Conservation (phyloP, 2,329 filamentous ascomycete species). For the Coleophoma cylindrospora region DNA sequence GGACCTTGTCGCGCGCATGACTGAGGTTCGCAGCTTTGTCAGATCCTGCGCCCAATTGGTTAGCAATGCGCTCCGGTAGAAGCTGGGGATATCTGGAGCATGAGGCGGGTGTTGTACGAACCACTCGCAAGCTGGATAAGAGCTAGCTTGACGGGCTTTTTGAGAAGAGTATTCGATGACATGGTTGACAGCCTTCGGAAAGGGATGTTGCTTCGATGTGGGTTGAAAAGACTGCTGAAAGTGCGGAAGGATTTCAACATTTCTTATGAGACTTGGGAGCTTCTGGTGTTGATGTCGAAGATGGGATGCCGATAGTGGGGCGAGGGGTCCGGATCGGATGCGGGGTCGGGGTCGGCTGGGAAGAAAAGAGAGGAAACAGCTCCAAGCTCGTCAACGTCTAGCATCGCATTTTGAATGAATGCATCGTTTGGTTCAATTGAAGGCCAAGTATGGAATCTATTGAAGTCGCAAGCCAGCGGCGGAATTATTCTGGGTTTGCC, state of each 20-base stretch:
- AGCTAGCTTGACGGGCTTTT: slow-evolving; percentile 73
- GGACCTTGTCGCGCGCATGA: slow-evolving; percentile 75
- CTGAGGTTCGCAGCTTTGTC: slow-evolving; percentile 84
- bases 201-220: neutral
- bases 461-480: no score
- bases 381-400: no score
- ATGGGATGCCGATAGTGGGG: slow-evolving; percentile 1
- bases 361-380: no score
- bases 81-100: no score
- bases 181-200: slow-evolving; percentile 17
- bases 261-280: neutral
- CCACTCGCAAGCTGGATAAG: slow-evolving; percentile 77
- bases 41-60: slow-evolving; percentile 40
- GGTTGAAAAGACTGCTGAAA: slow-evolving; percentile 7
- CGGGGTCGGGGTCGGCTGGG: neutral
- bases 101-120: slow-evolving; percentile 22
- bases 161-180: slow-evolving; percentile 44
- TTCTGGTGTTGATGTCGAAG: neutral
- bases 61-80: no score
- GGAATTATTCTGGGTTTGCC: no score
- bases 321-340: neutral
- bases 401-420: no score
- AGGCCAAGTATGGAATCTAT: no score
- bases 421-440: no score
- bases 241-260: slow-evolving; percentile 10